Evolutionary conservation across 495 filamentous ascomycete species (phyloP).

Genomic region (Letharia lupina): DNA sequence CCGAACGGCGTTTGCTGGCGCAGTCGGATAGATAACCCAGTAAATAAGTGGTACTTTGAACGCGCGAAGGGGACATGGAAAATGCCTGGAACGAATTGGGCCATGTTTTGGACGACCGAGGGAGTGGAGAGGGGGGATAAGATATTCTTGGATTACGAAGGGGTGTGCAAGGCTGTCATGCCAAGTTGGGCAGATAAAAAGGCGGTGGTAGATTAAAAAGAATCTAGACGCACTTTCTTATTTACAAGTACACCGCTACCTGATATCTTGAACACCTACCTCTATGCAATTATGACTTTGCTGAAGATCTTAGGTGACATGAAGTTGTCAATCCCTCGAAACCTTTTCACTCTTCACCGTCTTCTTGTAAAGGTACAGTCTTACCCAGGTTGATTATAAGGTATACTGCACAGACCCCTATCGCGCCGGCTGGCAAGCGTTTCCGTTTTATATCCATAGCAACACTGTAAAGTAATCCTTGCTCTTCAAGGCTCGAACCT

Average conservation of each 20-base stretch:
- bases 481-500: too few relatives aligned
- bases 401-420: background rate
- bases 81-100: conserved; percentile 69
- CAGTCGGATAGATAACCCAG: conserved; percentile 70
- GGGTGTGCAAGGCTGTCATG: conserved; percentile 66
- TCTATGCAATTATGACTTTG: background rate
- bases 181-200: conserved; percentile 70
- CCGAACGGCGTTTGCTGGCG: conserved; percentile 75
- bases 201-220: conserved; percentile 7
- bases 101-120: conserved; percentile 95
- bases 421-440: background rate
- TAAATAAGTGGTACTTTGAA: conserved; percentile 96
- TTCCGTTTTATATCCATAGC: background rate
- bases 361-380: background rate
- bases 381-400: background rate
- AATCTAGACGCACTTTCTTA: background rate
- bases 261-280: background rate
- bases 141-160: conserved; percentile 70
- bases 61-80: conserved; percentile 74
- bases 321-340: background rate
- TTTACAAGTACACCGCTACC: background rate
- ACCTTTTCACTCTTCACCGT: background rate
- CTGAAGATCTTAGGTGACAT: background rate
- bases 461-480: too few relatives aligned
- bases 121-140: conserved; percentile 43